Percentiles rank a stretch among this genome's conserved stretches.
These are phyloP conservation scores for Platanus orientalis DNA, from an alignment of 164 flowering plant genomes.

Conservation along the genomic window DNA sequence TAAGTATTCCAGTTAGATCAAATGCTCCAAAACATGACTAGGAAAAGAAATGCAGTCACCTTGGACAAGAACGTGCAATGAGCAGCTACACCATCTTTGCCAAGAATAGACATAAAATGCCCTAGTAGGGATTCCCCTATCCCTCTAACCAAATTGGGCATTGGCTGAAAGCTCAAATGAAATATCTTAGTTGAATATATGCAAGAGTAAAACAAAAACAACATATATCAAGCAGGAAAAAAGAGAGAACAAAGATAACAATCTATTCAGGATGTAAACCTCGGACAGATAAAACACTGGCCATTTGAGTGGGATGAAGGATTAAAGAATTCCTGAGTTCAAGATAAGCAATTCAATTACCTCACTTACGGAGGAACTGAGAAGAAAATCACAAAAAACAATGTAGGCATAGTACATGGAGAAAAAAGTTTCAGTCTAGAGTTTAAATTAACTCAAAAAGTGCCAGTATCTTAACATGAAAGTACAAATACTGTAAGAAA, in stretches of 20 bases:
- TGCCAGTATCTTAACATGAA: background rate
- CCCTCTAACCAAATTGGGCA: slow-evolving; percentile 40
- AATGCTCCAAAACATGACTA: background rate
- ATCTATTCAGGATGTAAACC: background rate
- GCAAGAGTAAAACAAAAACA: too few relatives aligned
- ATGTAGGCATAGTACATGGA: slow-evolving; percentile 84
- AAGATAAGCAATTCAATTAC: slow-evolving; percentile 26
- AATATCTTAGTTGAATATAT: background rate
- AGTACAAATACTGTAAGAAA: background rate
- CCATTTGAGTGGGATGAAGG: too few relatives aligned
- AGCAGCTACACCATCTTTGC: slow-evolving; percentile 82
- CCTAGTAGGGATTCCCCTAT: slow-evolving; percentile 58
- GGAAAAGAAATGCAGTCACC: slow-evolving; percentile 30
- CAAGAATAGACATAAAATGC: slow-evolving; percentile 71
- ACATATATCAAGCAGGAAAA: too few relatives aligned
- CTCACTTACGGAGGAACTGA: slow-evolving; percentile 35
- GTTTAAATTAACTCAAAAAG: too few relatives aligned
- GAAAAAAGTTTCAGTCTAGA: background rate
- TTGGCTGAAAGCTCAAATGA: slow-evolving; percentile 42
- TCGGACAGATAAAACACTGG: too few relatives aligned
- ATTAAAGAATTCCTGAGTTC: background rate
- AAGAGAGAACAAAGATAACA: background rate
- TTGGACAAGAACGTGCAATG: slow-evolving; percentile 74
- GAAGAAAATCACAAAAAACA: slow-evolving; percentile 59
- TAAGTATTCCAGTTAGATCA: background rate